Evolutionary conservation across 2,329 filamentous ascomycete species (phyloP), one percentile per base, ranked within the genome.

Genomic region (Fusarium longipes): DNA sequence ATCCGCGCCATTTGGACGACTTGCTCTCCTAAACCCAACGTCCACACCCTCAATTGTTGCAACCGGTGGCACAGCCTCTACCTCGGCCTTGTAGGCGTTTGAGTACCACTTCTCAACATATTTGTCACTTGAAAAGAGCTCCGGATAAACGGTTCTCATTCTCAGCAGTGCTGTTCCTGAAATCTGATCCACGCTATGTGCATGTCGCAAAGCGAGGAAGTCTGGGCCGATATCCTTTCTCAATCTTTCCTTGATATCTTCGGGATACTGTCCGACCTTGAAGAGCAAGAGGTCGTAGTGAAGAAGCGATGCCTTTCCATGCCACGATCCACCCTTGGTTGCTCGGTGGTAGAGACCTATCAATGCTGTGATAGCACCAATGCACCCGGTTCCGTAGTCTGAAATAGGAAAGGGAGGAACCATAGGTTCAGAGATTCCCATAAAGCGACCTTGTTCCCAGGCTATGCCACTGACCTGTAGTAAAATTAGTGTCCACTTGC

Each of bases 321-420:
- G 82, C 82, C 89, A 91, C 1, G 87, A 90, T 2, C 90, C 90
- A 18, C 90, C 90, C 14, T 79, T 76, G 10, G 83, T 87, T 0
- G 89, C 86, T 30, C 90, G 83, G 69, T 85, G 83, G 70, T 87
- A 88, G 10, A 92, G 81, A 1, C 89, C 90, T 1, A 83, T 83
- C 33, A 93, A 75, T 0, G 89, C 89, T 5, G 89, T 87, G 67
- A 91, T 88, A 42, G 88, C 87, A 5, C 89, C 90, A 79, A 91
- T 89, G 72, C 88, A 91, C 29, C 90, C 90, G 1, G 90, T 92
- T 36, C 89, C 89, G 70, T 92, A 92, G 77, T 87, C 86, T 22
- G 84, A 87, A 67, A 88, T 87, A 29, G 86, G 86, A 58, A 89
- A 88, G 0, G 88, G 88, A 43, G 89, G 89, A 0, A 91, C 86